A percentile compares a stretch with the other conserved stretches of the same genome.
These are phyloP conservation scores for Myrmaecium sp. DNA, from an alignment of 2,329 filamentous ascomycete genomes.

Conservation along the genomic window DNA sequence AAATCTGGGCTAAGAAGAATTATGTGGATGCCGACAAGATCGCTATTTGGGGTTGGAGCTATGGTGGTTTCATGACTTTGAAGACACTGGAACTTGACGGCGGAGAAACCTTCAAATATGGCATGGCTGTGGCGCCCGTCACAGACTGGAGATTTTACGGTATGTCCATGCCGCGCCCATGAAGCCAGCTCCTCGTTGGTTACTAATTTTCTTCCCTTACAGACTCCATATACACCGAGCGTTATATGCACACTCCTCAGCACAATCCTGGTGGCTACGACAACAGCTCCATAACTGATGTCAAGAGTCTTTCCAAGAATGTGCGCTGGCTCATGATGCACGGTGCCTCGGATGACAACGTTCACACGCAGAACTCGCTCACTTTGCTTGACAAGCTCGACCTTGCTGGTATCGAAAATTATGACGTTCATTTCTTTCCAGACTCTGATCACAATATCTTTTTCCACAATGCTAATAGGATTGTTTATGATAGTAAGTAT, in stretches of 20 bases:
- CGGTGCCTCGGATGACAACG: constrained; percentile 91
- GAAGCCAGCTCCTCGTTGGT: neutral
- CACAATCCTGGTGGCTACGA: constrained; percentile 65
- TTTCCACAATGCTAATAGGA: constrained; percentile 80
- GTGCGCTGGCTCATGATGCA: constrained; percentile 92
- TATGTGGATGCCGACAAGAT: constrained; percentile 74
- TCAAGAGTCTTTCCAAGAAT: constrained; percentile 52
- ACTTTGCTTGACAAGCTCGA: constrained; percentile 77
- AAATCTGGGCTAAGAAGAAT: constrained; percentile 60
- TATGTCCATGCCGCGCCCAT: constrained; percentile 11
- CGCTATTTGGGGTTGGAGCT: constrained; percentile 98
- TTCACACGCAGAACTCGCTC: constrained; percentile 90
- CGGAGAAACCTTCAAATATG: constrained; percentile 81
- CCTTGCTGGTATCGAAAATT: constrained; percentile 68
- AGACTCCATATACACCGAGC: constrained; percentile 83
- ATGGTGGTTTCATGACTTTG: constrained; percentile 85
- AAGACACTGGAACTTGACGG: constrained; percentile 89
- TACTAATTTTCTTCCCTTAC: too few relatives aligned
- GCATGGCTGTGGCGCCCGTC: constrained; percentile 96
- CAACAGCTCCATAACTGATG: constrained; percentile 56
- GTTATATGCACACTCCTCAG: constrained; percentile 92
- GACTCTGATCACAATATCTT: constrained; percentile 91
- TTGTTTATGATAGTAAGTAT: constrained; percentile 82
- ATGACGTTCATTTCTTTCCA: constrained; percentile 91
- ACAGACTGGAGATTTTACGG: constrained; percentile 92